These are phyloP conservation scores for Phytophthora syringae DNA, from an alignment of 352 stramenopile species.

Conservation along the genomic window DNA sequence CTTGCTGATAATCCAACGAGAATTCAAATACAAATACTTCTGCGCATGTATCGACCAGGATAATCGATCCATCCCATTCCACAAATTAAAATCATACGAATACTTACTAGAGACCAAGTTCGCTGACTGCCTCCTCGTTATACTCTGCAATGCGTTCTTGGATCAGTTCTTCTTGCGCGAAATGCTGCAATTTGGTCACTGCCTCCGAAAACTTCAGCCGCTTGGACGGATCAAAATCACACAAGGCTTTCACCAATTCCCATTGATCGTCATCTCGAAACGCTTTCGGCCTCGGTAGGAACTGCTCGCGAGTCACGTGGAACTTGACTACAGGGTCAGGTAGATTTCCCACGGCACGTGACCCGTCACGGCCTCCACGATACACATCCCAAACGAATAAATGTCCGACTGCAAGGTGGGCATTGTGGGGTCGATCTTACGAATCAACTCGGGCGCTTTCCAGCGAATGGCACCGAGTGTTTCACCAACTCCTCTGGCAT, in stretches of 20 bases:
- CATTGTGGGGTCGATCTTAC: background rate
- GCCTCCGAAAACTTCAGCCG: slow-evolving; percentile 9
- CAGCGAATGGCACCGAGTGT: slow-evolving; percentile 14
- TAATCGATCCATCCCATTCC: too few species aligned
- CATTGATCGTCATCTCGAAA: slow-evolving; percentile 9
- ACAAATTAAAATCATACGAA: too few species aligned
- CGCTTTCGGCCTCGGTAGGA: background rate
- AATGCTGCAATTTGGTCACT: slow-evolving; percentile 9
- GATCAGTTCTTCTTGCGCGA: slow-evolving; percentile 15
- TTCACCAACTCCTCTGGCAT: slow-evolving; percentile 8
- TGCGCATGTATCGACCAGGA: too few species aligned
- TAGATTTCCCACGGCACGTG: slow-evolving; percentile 4
- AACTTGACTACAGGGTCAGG: slow-evolving; percentile 10
- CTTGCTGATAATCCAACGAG: too few species aligned
- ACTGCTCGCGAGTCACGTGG: slow-evolving; percentile 4
- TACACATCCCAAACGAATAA: slow-evolving; percentile 11
- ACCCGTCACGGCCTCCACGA: slow-evolving; percentile 10
- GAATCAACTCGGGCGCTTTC: slow-evolving; percentile 18
- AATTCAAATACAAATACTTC: too few species aligned
- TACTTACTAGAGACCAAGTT: background rate
- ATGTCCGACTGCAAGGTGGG: slow-evolving; percentile 1
- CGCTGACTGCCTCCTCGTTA: background rate
- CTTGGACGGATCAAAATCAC: slow-evolving; percentile 15
- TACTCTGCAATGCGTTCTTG: slow-evolving; percentile 13
- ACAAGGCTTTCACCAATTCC: slow-evolving; percentile 12